These are phyloP conservation scores for Pachyrhizus erosus DNA, from an alignment of 306 rosid species.

Conservation along the genomic window DNA sequence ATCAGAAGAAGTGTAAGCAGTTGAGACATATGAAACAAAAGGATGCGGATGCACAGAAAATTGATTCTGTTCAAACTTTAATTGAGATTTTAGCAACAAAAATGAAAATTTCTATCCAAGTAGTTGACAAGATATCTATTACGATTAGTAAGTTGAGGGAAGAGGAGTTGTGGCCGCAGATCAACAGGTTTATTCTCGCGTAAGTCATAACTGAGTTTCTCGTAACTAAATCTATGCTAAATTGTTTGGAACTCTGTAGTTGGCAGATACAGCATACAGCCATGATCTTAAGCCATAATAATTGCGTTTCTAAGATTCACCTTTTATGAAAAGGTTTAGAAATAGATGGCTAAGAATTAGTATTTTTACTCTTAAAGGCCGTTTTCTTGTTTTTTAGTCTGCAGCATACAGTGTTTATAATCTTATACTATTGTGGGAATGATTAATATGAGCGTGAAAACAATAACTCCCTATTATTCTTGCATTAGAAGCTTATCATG, in stretches of 20 bases:
- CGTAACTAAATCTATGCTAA: neutral
- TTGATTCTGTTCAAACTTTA: slow-evolving; percentile 51
- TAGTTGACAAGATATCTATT: slow-evolving; percentile 74
- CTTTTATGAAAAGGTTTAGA: neutral
- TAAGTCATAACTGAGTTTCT: slow-evolving; percentile 41
- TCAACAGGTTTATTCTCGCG: slow-evolving; percentile 69
- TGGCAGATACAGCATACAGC: neutral
- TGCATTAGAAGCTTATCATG: neutral
- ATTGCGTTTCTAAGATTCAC: neutral
- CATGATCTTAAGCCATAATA: neutral
- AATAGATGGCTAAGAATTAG: neutral
- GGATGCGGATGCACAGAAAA: slow-evolving; percentile 52
- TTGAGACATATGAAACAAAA: slow-evolving; percentile 57
- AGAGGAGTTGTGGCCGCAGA: slow-evolving; percentile 78
- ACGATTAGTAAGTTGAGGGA: slow-evolving; percentile 75
- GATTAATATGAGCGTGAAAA: neutral
- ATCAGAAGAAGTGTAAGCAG: slow-evolving; percentile 72
- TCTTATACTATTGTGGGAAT: neutral
- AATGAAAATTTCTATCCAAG: slow-evolving; percentile 79
- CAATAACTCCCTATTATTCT: neutral
- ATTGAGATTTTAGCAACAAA: slow-evolving; percentile 57
- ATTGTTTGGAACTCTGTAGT: neutral
- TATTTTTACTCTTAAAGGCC: neutral
- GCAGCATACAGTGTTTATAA: neutral
- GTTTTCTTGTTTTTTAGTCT: neutral